These are phyloP conservation scores for Saposhnikovia divaricata DNA, from an alignment of 129 eudicot species.

Conservation along the genomic window DNA sequence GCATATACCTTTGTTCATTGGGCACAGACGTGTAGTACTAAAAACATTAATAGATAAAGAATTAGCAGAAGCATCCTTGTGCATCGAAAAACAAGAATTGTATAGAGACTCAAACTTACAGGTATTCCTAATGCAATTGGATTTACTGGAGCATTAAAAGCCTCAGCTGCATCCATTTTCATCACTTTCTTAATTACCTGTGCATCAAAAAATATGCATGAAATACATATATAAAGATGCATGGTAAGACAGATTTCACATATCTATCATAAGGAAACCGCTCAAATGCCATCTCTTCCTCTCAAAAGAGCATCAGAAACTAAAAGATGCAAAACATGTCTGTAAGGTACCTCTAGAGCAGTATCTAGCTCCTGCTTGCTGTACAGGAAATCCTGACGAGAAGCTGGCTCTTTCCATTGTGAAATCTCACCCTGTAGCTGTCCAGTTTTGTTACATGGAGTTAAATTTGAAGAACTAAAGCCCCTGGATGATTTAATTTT, in stretches of 20 bases:
- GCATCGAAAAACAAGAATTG: not conserved
- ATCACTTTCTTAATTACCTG: slow-evolving; percentile 77
- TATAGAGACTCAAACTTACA: slow-evolving; percentile 30
- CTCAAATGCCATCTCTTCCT: not conserved
- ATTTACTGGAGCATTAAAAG: slow-evolving; percentile 86
- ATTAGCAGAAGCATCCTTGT: not conserved
- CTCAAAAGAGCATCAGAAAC: not conserved
- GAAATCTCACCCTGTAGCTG: slow-evolving; percentile 34
- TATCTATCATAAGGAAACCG: not conserved
- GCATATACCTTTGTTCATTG: not conserved
- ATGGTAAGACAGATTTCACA: not conserved
- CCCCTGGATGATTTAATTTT: slow-evolving; percentile 68
- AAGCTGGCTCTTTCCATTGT: slow-evolving; percentile 37
- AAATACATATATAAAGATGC: not conserved
- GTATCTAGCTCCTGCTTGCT: slow-evolving; percentile 63
- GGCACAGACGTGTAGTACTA: not conserved
- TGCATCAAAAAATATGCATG: not conserved
- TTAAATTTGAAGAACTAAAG: slow-evolving; percentile 48
- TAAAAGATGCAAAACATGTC: not conserved
- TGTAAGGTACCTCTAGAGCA: slow-evolving; percentile 61
- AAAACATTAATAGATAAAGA: not conserved
- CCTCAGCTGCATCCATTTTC: slow-evolving; percentile 99
- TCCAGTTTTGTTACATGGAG: slow-evolving; percentile 48
- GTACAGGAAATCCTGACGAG: slow-evolving; percentile 25
- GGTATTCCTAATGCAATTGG: slow-evolving; percentile 96